phyloP scores from a whole-genome alignment of 495 filamentous ascomycete genomes.

The Neurospora sp. region DNA sequence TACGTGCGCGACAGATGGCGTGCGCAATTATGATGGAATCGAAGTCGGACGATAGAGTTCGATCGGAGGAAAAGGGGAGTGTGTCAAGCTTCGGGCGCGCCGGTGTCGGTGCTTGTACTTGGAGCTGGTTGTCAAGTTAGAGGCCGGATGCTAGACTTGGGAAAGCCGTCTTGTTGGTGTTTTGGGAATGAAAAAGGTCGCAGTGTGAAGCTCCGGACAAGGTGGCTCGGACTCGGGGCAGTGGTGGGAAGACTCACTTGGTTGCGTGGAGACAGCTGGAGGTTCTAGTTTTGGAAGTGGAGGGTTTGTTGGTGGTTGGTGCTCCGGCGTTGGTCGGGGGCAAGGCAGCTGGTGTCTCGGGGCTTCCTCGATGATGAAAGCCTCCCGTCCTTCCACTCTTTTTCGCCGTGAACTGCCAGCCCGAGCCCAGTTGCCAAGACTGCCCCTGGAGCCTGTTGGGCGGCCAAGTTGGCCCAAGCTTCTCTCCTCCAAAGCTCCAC shows the following conservation, averaged over 20 bases:
- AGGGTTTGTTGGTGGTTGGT: conserved; percentile 17
- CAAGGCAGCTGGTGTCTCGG: conserved; percentile 1
- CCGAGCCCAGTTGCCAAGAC: background rate
- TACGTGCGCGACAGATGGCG: background rate
- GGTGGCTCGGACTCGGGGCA: background rate
- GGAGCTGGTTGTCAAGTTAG: background rate
- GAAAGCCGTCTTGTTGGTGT: conserved; percentile 1
- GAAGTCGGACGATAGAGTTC: conserved; percentile 1
- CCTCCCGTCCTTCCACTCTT: too few species aligned
- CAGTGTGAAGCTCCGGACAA: conserved; percentile 1
- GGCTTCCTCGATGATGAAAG: conserved; percentile 19
- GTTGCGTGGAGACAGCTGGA: conserved; percentile 3
- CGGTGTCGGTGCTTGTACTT: background rate
- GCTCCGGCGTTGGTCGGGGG: conserved; percentile 11
- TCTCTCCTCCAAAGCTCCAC: background rate
- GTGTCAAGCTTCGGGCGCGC: background rate
- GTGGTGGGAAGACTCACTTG: conserved; percentile 10
- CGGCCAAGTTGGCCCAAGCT: conserved; percentile 23
- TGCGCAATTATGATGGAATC: conserved; percentile 1
- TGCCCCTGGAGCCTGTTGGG: conserved; percentile 1
- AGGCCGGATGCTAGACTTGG: background rate
- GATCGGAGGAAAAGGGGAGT: background rate
- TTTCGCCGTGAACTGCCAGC: background rate
- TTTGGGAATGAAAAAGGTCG: conserved; percentile 4
- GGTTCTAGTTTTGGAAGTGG: conserved; percentile 13